Base-by-base conservation (phyloP, 495 filamentous ascomycete species). In the Penicillium bialowiezense region DNA sequence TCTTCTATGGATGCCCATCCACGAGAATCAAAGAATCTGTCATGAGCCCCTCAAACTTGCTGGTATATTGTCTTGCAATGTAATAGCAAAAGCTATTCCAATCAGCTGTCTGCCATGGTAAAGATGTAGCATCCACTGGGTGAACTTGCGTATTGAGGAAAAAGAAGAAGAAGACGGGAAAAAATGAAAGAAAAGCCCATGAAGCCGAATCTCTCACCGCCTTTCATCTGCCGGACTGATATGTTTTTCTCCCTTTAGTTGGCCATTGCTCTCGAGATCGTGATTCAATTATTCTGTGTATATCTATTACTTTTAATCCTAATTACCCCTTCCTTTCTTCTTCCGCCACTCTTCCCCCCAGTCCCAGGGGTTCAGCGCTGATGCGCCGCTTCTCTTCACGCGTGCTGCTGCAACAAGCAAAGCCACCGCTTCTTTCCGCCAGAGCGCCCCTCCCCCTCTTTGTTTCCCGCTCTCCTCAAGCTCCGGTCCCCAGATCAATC, bases 41-140 rank as follows among this genome's bases (percentile, higher is more conserved):
- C 64, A 70, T 74, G 65, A 60, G 60, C 71, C 65, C 73, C 71
- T 76, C 73, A 76, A 76, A 76, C 73, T 68, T 55, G 64, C 65
- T 74, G 73, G 72, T 54, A 52, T 42, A 65, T 62, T 18, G 58
- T 73, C 70, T 74, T 50, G 71, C 71, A 71, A 70, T 59, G 44
- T 43, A 55, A 56, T 50, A 62, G 42, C 50, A 48, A 20, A 38
- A 55, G 39, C 53, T 62, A 57, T 58, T 56, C 56, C 52, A 58
- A 45, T 45, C 59, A 63, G 56, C 54, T 60, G 62, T 50, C 36
- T 68, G 56, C 52, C 59, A 61, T 67, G 13, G 48, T 52, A 29
- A 18, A 40, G 8, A 40, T 26, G 44, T 34, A 34, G 61, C 69
- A 67, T 61, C 24, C 58, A 56, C 63, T 70, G 48, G 55, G 51